Evolutionary conservation across 345 rosid genomes (phyloP).

Genomic region (Crucihimalaya himalaica): DNA sequence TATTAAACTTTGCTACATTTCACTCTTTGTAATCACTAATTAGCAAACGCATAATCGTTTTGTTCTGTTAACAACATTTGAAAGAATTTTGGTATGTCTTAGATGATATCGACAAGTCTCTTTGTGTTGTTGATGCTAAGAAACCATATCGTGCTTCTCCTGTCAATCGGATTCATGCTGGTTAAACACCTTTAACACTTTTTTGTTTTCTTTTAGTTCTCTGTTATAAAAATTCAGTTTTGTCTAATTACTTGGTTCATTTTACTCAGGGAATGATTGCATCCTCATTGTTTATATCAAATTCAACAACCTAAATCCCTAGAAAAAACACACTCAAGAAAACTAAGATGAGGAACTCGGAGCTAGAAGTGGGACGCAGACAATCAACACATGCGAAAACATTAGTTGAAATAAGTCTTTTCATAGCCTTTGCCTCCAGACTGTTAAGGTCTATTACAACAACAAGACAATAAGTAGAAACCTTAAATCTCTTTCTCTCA

Average conservation of each 20-base stretch:
- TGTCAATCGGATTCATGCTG: constrained; percentile 52
- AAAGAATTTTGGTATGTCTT: too few relatives aligned
- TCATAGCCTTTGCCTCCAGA: constrained; percentile 70
- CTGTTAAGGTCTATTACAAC: constrained; percentile 80
- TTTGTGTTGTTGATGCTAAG: too few relatives aligned
- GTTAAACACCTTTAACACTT: constrained; percentile 45
- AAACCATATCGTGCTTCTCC: too few relatives aligned
- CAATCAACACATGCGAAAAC: too few relatives aligned
- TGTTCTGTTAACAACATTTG: too few relatives aligned
- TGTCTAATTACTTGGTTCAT: constrained; percentile 3
- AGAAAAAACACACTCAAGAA: too few relatives aligned
- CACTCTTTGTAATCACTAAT: too few relatives aligned
- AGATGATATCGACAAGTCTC: too few relatives aligned
- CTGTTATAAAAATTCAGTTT: not conserved
- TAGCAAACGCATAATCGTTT: too few relatives aligned
- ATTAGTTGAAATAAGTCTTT: constrained; percentile 71
- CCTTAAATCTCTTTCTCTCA: not conserved
- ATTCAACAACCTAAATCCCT: constrained; percentile 57
- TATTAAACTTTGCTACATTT: too few relatives aligned
- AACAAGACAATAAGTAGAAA: constrained; percentile 69
- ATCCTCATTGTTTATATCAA: constrained; percentile 50
- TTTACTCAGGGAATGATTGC: constrained; percentile 59
- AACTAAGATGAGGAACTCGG: too few relatives aligned
- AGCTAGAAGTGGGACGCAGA: too few relatives aligned
- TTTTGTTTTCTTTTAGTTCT: not conserved